Evolutionary conservation across 225 moss, liverwort and hornwort genomes (phyloP).

Genomic region (Polytrichum formosum): DNA sequence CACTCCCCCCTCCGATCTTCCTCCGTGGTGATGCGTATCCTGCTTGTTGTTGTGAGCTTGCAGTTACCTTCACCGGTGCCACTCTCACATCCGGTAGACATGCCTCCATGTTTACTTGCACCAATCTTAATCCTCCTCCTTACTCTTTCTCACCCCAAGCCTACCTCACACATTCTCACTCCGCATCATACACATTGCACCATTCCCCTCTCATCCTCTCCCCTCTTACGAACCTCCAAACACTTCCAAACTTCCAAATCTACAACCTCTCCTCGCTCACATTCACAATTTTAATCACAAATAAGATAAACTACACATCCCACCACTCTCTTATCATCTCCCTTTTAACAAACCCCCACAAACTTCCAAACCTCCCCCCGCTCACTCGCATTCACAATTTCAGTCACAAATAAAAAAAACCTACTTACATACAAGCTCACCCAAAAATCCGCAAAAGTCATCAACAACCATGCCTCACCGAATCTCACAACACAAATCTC

Average conservation of each 20-base stretch:
- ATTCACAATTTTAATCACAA: not conserved
- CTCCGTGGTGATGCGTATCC: conserved; percentile 28
- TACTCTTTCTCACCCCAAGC: not conserved
- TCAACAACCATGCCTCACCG: too few relatives aligned
- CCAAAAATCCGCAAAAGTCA: too few relatives aligned
- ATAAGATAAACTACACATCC: too few relatives aligned
- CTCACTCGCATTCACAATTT: not conserved
- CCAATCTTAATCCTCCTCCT: conserved; percentile 14
- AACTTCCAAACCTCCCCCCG: not conserved
- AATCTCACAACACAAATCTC: too few relatives aligned
- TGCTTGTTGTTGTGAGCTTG: conserved; percentile 21
- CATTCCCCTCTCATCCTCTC: not conserved
- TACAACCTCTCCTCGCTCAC: not conserved
- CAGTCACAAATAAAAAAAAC: too few relatives aligned
- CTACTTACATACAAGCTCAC: too few relatives aligned
- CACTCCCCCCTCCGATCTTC: conserved; percentile 7
- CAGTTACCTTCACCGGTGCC: conserved; percentile 28
- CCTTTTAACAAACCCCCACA: not conserved
- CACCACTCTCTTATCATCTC: too few relatives aligned
- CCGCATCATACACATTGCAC: not conserved
- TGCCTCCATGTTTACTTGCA: conserved; percentile 44
- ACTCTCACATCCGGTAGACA: conserved; percentile 48
- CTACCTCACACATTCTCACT: not conserved
- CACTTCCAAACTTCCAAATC: too few relatives aligned
- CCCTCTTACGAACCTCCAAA: not conserved